A percentile compares a stretch with the other conserved stretches of the same genome.
phyloP scores from a whole-genome alignment of 2,329 filamentous ascomycete species.

The Emericellopsis atlantica region DNA sequence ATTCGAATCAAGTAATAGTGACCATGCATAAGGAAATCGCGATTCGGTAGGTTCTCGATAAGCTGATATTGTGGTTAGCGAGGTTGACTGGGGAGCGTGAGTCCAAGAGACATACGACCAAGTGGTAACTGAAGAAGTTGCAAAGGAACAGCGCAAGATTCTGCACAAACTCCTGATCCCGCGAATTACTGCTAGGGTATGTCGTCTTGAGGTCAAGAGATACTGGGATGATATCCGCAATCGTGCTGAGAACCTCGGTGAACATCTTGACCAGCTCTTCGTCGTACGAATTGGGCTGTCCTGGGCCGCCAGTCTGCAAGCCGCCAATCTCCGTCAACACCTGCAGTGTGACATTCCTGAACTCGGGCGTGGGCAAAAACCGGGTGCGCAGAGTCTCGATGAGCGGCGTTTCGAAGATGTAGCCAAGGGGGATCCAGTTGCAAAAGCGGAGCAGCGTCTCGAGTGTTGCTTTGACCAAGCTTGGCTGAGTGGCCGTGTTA shows the following conservation, averaged over 20 bases:
- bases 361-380: conserved; percentile 87
- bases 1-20: conserved; percentile 98
- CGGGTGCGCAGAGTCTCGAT: conserved; percentile 89
- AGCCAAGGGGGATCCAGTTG: conserved; percentile 97
- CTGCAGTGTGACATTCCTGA: conserved; percentile 92
- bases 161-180: conserved; percentile 95
- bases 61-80: conserved; percentile 35
- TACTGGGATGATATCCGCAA: conserved; percentile 86
- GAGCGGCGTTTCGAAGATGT: conserved; percentile 95
- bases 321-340: conserved; percentile 95
- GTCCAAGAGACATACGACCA: conserved; percentile 47
- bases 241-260: conserved; percentile 85
- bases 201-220: conserved; percentile 82
- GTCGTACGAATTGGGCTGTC: conserved; percentile 63
- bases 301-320: conserved; percentile 66
- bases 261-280: conserved; percentile 98
- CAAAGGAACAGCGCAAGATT: conserved; percentile 92
- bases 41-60: conserved; percentile 90
- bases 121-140: conserved; percentile 92
- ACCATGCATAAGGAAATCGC: conserved; percentile 86
- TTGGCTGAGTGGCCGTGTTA: conserved; percentile 76
- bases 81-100: conserved; percentile 3
- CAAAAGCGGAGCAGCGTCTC: conserved; percentile 93
- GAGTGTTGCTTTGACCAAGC: conserved; percentile 87
- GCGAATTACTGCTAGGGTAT: conserved; percentile 81